phyloP scores from a whole-genome alignment of 441 rosid genomes.

The Erodium texanum region DNA sequence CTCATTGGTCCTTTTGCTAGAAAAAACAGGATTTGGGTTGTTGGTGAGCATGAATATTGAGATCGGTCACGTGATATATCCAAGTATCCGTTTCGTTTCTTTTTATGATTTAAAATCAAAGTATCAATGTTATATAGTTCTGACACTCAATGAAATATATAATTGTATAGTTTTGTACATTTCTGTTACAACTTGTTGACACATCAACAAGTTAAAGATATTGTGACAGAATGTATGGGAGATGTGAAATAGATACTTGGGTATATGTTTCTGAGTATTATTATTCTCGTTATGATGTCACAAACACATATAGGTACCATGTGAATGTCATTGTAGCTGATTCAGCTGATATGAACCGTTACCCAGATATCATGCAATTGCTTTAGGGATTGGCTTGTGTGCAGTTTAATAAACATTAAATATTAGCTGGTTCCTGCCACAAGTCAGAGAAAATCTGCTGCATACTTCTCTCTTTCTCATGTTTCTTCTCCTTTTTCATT shows the following conservation, averaged over 20 bases:
- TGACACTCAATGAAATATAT: too few relatives aligned
- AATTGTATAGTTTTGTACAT: too few relatives aligned
- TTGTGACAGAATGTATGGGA: too few relatives aligned
- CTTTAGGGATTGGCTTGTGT: slow-evolving; percentile 18
- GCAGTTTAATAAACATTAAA: not conserved
- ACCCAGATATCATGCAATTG: slow-evolving; percentile 25
- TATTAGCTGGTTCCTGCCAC: not conserved
- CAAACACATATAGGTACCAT: not conserved
- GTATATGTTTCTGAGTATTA: too few relatives aligned
- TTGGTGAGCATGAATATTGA: not conserved
- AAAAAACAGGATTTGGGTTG: not conserved
- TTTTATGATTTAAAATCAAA: too few relatives aligned
- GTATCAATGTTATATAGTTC: too few relatives aligned
- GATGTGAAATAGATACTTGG: too few relatives aligned
- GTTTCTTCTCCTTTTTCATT: not conserved
- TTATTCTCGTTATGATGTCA: too few relatives aligned
- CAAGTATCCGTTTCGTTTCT: too few relatives aligned
- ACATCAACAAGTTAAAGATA: too few relatives aligned
- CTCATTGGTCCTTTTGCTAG: not conserved
- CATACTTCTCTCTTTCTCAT: not conserved
- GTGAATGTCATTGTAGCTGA: slow-evolving; percentile 4
- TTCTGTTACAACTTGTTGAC: too few relatives aligned
- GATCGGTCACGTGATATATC: too few relatives aligned
- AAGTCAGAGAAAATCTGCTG: not conserved
- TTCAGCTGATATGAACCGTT: slow-evolving; percentile 21